These are phyloP conservation scores for Elsinoe batatas DNA, from an alignment of 2,329 filamentous ascomycete genomes.

Conservation along the genomic window DNA sequence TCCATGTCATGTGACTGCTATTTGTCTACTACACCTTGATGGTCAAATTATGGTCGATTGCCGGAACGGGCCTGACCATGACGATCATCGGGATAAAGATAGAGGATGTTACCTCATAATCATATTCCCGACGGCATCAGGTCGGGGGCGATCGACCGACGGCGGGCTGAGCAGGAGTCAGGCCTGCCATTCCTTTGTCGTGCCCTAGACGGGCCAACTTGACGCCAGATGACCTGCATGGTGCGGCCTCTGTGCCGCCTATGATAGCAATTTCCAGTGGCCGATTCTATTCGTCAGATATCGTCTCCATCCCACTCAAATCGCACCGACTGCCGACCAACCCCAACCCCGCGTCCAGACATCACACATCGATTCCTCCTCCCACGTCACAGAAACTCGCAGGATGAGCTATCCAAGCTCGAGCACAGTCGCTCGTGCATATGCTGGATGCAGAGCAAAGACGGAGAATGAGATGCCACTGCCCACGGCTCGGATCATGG, in stretches of 20 bases:
- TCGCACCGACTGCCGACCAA: background rate
- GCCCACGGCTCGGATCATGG: background rate
- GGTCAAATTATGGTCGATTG: background rate
- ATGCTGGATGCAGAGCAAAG: background rate
- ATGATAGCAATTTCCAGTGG: conserved; percentile 1
- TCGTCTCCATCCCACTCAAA: background rate
- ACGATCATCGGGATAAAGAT: background rate
- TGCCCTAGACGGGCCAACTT: background rate
- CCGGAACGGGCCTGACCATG: conserved; percentile 3
- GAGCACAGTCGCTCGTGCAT: background rate
- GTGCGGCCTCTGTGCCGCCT: background rate
- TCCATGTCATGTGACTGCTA: too few species aligned
- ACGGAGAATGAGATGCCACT: background rate
- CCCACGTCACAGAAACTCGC: background rate
- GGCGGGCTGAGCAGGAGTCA: background rate
- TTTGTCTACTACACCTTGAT: background rate
- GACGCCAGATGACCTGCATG: conserved; percentile 2
- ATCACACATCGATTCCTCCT: background rate
- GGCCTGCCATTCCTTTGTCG: background rate
- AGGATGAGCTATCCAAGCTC: background rate
- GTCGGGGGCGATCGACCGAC: conserved; percentile 1
- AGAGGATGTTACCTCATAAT: background rate
- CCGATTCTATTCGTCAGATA: background rate
- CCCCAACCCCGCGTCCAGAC: conserved; percentile 1
- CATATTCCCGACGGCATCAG: background rate